Conservation (phyloP, 176 grass and related monocot species). For the Triticum timopheevii region DNA sequence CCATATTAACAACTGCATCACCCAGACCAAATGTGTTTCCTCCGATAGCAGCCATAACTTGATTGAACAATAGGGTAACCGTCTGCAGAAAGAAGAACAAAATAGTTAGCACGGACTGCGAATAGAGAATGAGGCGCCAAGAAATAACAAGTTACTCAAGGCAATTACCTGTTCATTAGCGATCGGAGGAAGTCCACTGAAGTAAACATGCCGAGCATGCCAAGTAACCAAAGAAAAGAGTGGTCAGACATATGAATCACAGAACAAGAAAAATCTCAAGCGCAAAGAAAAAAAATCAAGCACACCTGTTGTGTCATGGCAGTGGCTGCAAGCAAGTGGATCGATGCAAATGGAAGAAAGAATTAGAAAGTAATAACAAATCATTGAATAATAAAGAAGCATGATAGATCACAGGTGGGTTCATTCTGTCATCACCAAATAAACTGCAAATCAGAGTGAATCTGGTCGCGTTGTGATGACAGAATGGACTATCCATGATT, state of each 20-base stretch:
- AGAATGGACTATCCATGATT: background rate
- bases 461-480: background rate
- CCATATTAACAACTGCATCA: conserved; percentile 79
- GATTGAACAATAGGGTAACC: conserved; percentile 89
- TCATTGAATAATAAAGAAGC: background rate
- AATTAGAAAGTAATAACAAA: conserved; percentile 26
- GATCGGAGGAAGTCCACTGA: conserved; percentile 84
- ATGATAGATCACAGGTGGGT: background rate
- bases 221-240: conserved; percentile 55
- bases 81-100: conserved; percentile 46
- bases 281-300: background rate
- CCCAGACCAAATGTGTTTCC: conserved; percentile 92
- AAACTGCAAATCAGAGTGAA: too few species aligned
- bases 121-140: background rate
- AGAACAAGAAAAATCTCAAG: background rate
- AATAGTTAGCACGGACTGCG: background rate
- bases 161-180: conserved; percentile 82
- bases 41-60: conserved; percentile 92
- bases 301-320: conserved; percentile 39
- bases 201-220: conserved; percentile 90
- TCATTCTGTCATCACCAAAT: too few species aligned
- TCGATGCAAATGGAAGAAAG: background rate
- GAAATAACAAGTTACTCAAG: background rate
- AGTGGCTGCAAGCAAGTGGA: too few species aligned
- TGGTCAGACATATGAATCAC: background rate